Conservation (phyloP, 2,329 filamentous ascomycete genomes). For the Aspergillus alliaceus region DNA sequence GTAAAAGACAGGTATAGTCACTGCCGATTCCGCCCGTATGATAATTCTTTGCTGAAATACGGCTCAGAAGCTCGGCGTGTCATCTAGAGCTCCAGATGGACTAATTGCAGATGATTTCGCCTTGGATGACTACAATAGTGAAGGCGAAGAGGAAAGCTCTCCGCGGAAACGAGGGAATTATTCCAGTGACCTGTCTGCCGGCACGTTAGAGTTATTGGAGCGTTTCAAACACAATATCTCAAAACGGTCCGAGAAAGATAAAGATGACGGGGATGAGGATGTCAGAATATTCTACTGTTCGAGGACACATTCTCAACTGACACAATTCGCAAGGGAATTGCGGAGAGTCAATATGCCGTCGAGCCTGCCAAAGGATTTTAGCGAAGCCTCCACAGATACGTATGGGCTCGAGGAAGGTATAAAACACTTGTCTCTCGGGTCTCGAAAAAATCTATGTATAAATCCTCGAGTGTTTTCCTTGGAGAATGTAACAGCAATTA, state of each 20-base stretch:
- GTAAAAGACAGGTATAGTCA: slow-evolving; percentile 46
- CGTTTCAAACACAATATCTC: slow-evolving; percentile 55
- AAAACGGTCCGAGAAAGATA: slow-evolving; percentile 31
- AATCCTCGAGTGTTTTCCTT: slow-evolving; percentile 77
- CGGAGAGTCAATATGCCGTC: slow-evolving; percentile 75
- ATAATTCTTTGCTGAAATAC: background rate
- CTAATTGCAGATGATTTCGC: slow-evolving; percentile 69
- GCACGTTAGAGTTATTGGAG: slow-evolving; percentile 72
- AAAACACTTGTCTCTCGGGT: slow-evolving; percentile 81
- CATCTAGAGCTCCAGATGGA: slow-evolving; percentile 12
- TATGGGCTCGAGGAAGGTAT: slow-evolving; percentile 57
- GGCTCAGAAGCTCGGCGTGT: slow-evolving; percentile 30
- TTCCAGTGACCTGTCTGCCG: slow-evolving; percentile 62
- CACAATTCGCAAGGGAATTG: slow-evolving; percentile 82
- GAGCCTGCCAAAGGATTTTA: slow-evolving; percentile 57
- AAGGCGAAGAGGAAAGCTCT: slow-evolving; percentile 47
- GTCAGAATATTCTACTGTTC: slow-evolving; percentile 91
- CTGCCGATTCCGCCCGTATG: background rate
- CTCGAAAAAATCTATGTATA: slow-evolving; percentile 85
- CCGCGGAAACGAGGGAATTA: slow-evolving; percentile 30
- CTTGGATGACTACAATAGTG: slow-evolving; percentile 73
- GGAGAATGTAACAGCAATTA: slow-evolving; percentile 74
- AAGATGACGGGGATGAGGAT: slow-evolving; percentile 56
- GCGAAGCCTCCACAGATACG: slow-evolving; percentile 21
- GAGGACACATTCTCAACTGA: slow-evolving; percentile 86